phyloP scores from a whole-genome alignment of 768 basidiomycete genomes.

The Butyriboletus loyo region DNA sequence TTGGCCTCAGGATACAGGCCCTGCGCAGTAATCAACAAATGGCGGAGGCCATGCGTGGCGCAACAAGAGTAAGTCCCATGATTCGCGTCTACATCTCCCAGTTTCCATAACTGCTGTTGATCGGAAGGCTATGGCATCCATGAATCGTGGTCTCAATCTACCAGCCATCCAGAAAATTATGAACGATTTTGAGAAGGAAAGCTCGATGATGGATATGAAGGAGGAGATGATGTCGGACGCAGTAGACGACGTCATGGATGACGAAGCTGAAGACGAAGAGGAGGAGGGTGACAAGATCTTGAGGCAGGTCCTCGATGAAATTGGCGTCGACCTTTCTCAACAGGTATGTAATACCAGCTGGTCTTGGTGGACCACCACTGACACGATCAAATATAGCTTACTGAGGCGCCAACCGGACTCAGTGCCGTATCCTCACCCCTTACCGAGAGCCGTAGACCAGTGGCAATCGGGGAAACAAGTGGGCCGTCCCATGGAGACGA shows the following conservation, averaged over 20 bases:
- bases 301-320: slow-evolving; percentile 95
- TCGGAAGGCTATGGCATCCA: slow-evolving; percentile 90
- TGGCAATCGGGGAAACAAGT: slow-evolving; percentile 74
- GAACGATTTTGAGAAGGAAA: slow-evolving; percentile 98
- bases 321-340: slow-evolving; percentile 89
- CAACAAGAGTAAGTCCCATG: slow-evolving; percentile 75
- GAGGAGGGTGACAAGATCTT: slow-evolving; percentile 94
- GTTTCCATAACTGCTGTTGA: slow-evolving; percentile 1
- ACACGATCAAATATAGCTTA: slow-evolving; percentile 51
- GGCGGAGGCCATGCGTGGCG: slow-evolving; percentile 99
- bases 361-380: slow-evolving; percentile 2
- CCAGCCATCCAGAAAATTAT: slow-evolving; percentile 95
- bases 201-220: slow-evolving; percentile 99
- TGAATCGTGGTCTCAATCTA: slow-evolving; percentile 95
- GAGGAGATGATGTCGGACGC: slow-evolving; percentile 99
- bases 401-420: slow-evolving; percentile 77
- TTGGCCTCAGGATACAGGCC: slow-evolving; percentile 92
- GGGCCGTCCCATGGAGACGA: slow-evolving; percentile 35
- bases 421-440: slow-evolving; percentile 58
- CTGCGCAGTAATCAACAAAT: slow-evolving; percentile 97
- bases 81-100: neutral
- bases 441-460: slow-evolving; percentile 66
- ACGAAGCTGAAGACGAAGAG: slow-evolving; percentile 90
- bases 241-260: slow-evolving; percentile 96
- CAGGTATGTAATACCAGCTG: slow-evolving; percentile 44